Evolutionary conservation across 139 green algal genomes (phyloP), one percentile per base, ranked within the genome.

Genomic region (Diplosphaera chodatii): DNA sequence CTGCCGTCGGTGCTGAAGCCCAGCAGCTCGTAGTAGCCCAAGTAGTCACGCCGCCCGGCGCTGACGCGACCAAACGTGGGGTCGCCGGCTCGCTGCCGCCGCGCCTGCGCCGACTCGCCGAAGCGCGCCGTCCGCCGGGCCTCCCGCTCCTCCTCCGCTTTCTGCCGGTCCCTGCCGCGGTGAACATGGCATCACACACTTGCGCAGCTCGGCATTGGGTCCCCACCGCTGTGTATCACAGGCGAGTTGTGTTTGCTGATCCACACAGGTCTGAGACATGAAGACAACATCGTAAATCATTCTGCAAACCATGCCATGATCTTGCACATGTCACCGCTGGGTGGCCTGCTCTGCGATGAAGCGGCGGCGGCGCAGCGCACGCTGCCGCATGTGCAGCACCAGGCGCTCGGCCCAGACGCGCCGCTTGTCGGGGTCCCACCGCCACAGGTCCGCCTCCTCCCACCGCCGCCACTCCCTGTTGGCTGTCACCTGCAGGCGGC

Each of bases 1-100:
- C 55, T 29, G 29, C 32, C 69, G 22, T 75, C 73, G 1, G 73
- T 65, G 4, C 88, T 77, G 29, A 94, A 64, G 23, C 84, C 87
- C 63, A 95, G 73, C 15, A 83, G 59, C n/a, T 74, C 66, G 78
- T 95, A 95, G 83, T 91, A 94, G 1, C 87, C 88, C 4, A 94
- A 64, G 68, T 89, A 90, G 72, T 95, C 89, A 1, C 70, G 33
- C 28, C 80, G 69, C n/a, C 76, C 65, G 40, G 76, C 70, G 28
- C 64, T 34, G 1, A 25, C 29, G 48, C 48, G 48, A 29, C 31
- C 32, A 55, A 69, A 23, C 8, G 13, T 22, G 31, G 64, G 30
- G 30, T 40, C 30, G 13, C 32, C 33, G 1, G 66, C 34, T 3
- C 34, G 32, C 13, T 62, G 25, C 21, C n/a, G n/a, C n/a, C 31